Evolutionary conservation across 2,329 filamentous ascomycete species (phyloP), one percentile per base, ranked within the genome.

Genomic region (Capronia epimyces): DNA sequence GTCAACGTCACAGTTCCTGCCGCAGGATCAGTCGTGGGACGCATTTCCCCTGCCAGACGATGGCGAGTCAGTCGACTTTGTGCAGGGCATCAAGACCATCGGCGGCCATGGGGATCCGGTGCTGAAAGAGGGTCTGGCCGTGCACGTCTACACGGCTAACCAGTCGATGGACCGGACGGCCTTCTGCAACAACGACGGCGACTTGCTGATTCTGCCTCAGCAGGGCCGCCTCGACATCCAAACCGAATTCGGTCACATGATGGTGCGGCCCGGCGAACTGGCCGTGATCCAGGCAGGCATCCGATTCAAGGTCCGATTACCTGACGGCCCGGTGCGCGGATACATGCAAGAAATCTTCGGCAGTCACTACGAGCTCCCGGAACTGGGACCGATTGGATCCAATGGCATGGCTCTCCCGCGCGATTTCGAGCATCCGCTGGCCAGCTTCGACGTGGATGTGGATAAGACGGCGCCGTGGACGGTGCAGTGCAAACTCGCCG

Each of bases 271-370:
- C 0, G 81, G 81, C 12, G 83, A 86, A 63, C 78, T 86, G 18
- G 76, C 74, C 43, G 76, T 86, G 12, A 80, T 86, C 16, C 83
- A 80, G 22, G 75, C 80, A 10, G 83, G 83, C n/a, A 73, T 84
- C 40, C 73, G 80, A 18, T 83, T 83, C 66, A 73, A 75, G 20
- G 75, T 85, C 16, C 71, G 71, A 2, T 66, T 84, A 0, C 73
- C 81, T 24, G 43, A 46, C 13, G 81, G 82, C 0, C 78, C 79
- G 0, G 78, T 78, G 0, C 74, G 81, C 43, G 83, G 83, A 10
- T 86, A 84, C 62, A 78, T 84, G 20, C 75, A 83, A 29, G 83
- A 86, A 64, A 68, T 86, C 15, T 86, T 81, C 65, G 80, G 82
- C 32, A 73, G 75, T 0, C 78, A 81, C 63, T 86, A 81, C 60